These are phyloP conservation scores for Neospora caninum DNA, from an alignment of 169 alveolate genomes.

Conservation along the genomic window DNA sequence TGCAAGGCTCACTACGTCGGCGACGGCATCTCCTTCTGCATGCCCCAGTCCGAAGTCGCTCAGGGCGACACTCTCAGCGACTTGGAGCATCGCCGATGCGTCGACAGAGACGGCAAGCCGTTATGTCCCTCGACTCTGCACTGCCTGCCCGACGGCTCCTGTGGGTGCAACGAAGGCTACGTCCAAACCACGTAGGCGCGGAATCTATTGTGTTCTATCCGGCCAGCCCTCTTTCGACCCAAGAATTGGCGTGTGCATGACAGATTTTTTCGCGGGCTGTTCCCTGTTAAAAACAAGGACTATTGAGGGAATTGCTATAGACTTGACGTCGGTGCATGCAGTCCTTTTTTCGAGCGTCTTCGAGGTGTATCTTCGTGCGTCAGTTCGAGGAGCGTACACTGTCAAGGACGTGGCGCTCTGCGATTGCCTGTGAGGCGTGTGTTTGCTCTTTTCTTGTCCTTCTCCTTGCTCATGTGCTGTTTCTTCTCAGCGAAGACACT, in stretches of 20 bases:
- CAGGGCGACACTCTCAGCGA: neutral
- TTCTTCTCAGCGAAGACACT: neutral
- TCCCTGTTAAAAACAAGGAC: too few species aligned
- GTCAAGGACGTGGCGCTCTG: too few species aligned
- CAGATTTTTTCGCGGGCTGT: too few species aligned
- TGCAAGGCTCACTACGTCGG: conserved; percentile 61
- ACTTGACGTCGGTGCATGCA: too few species aligned
- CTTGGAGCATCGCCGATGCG: neutral
- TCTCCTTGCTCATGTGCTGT: neutral
- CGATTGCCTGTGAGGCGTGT: too few species aligned
- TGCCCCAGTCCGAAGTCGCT: neutral
- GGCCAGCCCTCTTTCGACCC: too few species aligned
- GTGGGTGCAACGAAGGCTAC: conserved; percentile 69
- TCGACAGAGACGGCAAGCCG: conserved; percentile 37
- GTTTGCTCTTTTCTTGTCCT: too few species aligned
- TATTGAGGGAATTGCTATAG: too few species aligned
- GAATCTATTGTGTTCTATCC: neutral
- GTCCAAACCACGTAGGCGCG: conserved; percentile 7
- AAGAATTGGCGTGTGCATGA: too few species aligned
- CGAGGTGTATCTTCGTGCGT: too few species aligned
- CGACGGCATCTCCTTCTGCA: conserved; percentile 23
- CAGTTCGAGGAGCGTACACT: too few species aligned
- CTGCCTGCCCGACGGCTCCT: conserved; percentile 62
- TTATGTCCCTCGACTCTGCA: conserved; percentile 58
- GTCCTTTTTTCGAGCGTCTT: too few species aligned